Base-by-base conservation (phyloP, 1,139 yeast species). In the Saccharomyces hybrid region DNA sequence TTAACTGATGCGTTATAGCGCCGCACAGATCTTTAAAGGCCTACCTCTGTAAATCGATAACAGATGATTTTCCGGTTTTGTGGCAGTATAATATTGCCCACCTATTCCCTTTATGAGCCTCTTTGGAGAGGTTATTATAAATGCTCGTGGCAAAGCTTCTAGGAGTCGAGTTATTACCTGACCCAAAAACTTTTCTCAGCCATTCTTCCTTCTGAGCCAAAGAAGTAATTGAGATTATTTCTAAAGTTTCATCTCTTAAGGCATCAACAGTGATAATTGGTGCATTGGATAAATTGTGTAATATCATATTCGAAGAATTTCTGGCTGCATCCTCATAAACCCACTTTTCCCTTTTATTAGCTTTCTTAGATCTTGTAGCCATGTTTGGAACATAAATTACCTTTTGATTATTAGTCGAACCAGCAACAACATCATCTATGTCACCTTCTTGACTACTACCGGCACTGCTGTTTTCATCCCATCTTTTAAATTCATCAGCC, bases 201-300 rank as follows among this genome's bases (percentile, higher is more conserved):
- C 97, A 91, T 76, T 90, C 96, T 58, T 91, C 97, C 46, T 83
- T 84, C 59, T 83, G 89, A 47, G 78, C 78, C 23, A 91, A 77
- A 0, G 96, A 84, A 0, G 95, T 85, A 1, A 85, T 79, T 32
- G 85, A 76, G 48, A 91, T 88, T 78, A 89, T 88, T 49, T 88
- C 95, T 56, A 91, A 67, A 1, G 88, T 87, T 60, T 89, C 97
- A 62, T 89, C 97, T 57, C 86, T 78, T 16, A 81, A 73, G 1
- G 81, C 82, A 66, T 93, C 98, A 41, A 91, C 78, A 0, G 86
- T 79, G 49, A 89, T 75, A 0, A 91, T 80, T 0, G 97, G 89
- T 0, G 93, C 84, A 28, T 73, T 70, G 0, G 83, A 76, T 52
- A 91, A 68, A 9, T 75, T 78, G 56, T 78, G 77, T 48, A 88